A percentile compares a stretch with the other conserved stretches of the same genome.
These are phyloP conservation scores for Hymenoscyphus salicellus DNA, from an alignment of 2,329 filamentous ascomycete species.

Conservation along the genomic window DNA sequence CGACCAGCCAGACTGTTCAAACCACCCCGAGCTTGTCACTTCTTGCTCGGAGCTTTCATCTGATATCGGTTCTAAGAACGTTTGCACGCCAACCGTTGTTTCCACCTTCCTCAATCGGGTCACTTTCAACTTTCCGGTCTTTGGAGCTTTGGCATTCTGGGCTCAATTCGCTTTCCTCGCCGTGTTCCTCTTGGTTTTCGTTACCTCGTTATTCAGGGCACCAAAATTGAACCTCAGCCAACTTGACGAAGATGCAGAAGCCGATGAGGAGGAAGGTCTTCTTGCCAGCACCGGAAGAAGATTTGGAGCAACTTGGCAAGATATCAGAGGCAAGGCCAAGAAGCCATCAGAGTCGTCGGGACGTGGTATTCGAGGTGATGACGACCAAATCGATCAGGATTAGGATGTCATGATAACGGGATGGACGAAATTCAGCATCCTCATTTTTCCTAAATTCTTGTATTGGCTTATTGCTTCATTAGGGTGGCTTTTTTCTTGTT, in stretches of 20 bases:
- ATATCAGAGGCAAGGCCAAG: constrained; percentile 58
- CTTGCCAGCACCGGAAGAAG: constrained; percentile 77
- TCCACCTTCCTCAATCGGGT: constrained; percentile 92
- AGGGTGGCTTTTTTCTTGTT: not conserved
- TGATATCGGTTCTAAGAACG: constrained; percentile 67
- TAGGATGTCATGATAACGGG: not conserved
- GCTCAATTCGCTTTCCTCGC: constrained; percentile 88
- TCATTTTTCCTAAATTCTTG: not conserved
- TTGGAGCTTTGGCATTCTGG: constrained; percentile 92
- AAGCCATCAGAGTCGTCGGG: constrained; percentile 23
- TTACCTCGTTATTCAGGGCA: constrained; percentile 75
- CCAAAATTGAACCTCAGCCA: constrained; percentile 74
- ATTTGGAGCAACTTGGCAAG: constrained; percentile 85
- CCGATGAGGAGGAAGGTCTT: constrained; percentile 89
- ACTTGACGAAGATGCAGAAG: constrained; percentile 84
- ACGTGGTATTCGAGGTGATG: constrained; percentile 16
- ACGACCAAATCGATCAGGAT: not conserved
- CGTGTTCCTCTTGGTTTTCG: constrained; percentile 77
- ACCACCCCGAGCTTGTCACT: constrained; percentile 68
- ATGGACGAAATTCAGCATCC: not conserved
- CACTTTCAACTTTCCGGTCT: constrained; percentile 91
- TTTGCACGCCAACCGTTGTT: constrained; percentile 88
- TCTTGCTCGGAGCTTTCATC: constrained; percentile 76
- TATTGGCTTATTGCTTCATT: not conserved
- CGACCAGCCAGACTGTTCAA: constrained; percentile 70